Conservation (phyloP, 2,329 filamentous ascomycete species). For the Fusarium graminum region DNA sequence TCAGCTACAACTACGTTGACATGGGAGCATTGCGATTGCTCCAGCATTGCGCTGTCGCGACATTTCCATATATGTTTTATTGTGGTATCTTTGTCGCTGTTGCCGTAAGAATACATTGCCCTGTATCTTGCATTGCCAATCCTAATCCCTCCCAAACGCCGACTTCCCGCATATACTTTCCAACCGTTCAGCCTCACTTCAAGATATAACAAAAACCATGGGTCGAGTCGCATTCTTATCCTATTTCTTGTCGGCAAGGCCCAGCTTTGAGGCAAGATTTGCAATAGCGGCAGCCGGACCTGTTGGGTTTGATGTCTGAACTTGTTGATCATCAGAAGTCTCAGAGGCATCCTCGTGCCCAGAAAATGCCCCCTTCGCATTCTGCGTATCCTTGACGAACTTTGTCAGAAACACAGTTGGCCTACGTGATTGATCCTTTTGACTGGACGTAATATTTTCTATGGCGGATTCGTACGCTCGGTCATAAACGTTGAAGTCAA, state of each 20-base stretch:
- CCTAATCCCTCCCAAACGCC: conserved; percentile 16
- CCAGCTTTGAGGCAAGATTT: conserved; percentile 44
- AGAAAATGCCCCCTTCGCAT: conserved; percentile 54
- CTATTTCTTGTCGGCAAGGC: conserved; percentile 32
- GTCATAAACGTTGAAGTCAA: conserved; percentile 91
- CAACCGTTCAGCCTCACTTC: conserved; percentile 3
- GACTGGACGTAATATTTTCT: conserved; percentile 71
- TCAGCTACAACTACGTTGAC: neutral
- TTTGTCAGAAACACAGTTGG: conserved; percentile 64
- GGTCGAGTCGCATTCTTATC: neutral
- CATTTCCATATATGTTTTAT: neutral
- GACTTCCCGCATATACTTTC: conserved; percentile 6
- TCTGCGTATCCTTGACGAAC: conserved; percentile 61
- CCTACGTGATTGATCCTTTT: conserved; percentile 54
- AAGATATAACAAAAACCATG: neutral
- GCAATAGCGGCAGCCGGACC: conserved; percentile 39
- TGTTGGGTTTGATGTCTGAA: conserved; percentile 18
- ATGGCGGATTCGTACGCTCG: conserved; percentile 83
- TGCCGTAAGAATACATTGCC: conserved; percentile 18
- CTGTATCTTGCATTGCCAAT: conserved; percentile 4
- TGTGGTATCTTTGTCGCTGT: conserved; percentile 19
- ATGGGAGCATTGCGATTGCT: neutral
- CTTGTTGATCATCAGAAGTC: conserved; percentile 17
- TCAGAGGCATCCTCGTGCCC: conserved; percentile 26
- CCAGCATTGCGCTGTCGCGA: neutral